Percentiles rank a stretch among this genome's conserved stretches.
phyloP scores from a whole-genome alignment of 2,329 filamentous ascomycete genomes.

The Fusarium miscanthi region DNA sequence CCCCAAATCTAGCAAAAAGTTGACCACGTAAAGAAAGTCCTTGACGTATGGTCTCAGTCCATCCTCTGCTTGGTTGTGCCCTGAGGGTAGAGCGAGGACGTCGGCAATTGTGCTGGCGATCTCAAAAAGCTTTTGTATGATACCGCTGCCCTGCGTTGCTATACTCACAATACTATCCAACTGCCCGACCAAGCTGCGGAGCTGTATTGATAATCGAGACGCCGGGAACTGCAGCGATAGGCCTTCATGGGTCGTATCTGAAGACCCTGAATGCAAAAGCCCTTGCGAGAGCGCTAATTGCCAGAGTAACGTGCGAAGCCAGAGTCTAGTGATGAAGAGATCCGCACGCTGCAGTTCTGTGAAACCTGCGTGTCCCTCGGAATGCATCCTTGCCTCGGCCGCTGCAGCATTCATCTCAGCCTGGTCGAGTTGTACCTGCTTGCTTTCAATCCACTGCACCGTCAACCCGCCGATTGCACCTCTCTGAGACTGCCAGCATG shows the following conservation, averaged over 20 bases:
- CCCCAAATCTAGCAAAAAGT: conserved; percentile 62
- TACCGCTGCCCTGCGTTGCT: conserved; percentile 65
- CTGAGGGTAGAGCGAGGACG: conserved; percentile 63
- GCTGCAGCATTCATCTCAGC: conserved; percentile 50
- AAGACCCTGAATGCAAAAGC: conserved; percentile 50
- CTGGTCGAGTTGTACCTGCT: conserved; percentile 54
- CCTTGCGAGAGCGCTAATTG: conserved; percentile 55
- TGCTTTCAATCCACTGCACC: conserved; percentile 54
- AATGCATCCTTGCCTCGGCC: conserved; percentile 43
- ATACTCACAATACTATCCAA: conserved; percentile 56
- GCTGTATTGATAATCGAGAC: conserved; percentile 52
- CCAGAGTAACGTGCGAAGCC: conserved; percentile 56
- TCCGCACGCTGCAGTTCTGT: conserved; percentile 56
- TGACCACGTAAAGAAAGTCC: conserved; percentile 64
- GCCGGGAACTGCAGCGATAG: conserved; percentile 55
- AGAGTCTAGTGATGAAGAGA: conserved; percentile 55
- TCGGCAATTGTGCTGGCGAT: conserved; percentile 70
- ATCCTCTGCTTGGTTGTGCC: conserved; percentile 51
- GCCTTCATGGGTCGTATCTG: conserved; percentile 50
- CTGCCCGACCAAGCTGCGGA: conserved; percentile 52
- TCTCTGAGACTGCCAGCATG: conserved; percentile 51
- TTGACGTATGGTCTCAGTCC: conserved; percentile 61
- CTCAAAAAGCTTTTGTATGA: conserved; percentile 69
- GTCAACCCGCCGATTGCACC: conserved; percentile 46
- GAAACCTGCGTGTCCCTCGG: conserved; percentile 44